These are phyloP conservation scores for Drechslerella dactyloides DNA, from an alignment of 2,329 filamentous ascomycete genomes.

Conservation along the genomic window DNA sequence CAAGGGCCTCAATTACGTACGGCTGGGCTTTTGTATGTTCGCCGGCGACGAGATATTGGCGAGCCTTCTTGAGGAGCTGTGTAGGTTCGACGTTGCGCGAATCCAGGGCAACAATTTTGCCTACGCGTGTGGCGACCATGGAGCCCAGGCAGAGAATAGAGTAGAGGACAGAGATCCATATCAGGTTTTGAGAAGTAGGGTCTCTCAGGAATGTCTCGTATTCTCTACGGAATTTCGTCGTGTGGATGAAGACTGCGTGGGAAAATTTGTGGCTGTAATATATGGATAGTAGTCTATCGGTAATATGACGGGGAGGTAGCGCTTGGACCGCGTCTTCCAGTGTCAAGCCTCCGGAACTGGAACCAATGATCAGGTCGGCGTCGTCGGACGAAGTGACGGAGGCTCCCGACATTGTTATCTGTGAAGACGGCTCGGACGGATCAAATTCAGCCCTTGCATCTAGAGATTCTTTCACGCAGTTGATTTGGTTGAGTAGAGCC, in stretches of 20 bases:
- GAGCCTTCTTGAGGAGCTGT: slow-evolving; percentile 58
- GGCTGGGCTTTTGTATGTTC: slow-evolving; percentile 61
- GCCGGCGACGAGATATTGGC: slow-evolving; percentile 62
- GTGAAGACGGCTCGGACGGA: slow-evolving; percentile 54
- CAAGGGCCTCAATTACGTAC: slow-evolving; percentile 62
- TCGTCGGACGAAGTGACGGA: slow-evolving; percentile 54
- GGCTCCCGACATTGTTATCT: slow-evolving; percentile 55
- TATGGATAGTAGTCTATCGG: slow-evolving; percentile 57
- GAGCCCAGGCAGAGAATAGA: slow-evolving; percentile 59
- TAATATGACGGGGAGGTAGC: slow-evolving; percentile 58
- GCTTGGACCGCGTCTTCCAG: slow-evolving; percentile 56
- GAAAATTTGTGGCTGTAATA: slow-evolving; percentile 60
- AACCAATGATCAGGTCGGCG: slow-evolving; percentile 57
- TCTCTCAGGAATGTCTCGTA: slow-evolving; percentile 63
- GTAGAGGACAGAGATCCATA: slow-evolving; percentile 64
- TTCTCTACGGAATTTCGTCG: slow-evolving; percentile 61
- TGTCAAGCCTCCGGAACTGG: slow-evolving; percentile 54
- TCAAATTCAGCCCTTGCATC: slow-evolving; percentile 52
- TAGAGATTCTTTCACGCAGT: slow-evolving; percentile 57
- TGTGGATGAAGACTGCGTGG: slow-evolving; percentile 59
- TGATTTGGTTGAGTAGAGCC: slow-evolving; percentile 60
- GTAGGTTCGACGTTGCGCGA: slow-evolving; percentile 55
- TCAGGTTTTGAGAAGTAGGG: slow-evolving; percentile 58
- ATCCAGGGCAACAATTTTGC: slow-evolving; percentile 39
- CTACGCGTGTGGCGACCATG: slow-evolving; percentile 47